Percentiles rank a stretch among this genome's conserved stretches.
Conservation (phyloP, 2,329 filamentous ascomycete genomes). For the Aspergillus tanneri region DNA sequence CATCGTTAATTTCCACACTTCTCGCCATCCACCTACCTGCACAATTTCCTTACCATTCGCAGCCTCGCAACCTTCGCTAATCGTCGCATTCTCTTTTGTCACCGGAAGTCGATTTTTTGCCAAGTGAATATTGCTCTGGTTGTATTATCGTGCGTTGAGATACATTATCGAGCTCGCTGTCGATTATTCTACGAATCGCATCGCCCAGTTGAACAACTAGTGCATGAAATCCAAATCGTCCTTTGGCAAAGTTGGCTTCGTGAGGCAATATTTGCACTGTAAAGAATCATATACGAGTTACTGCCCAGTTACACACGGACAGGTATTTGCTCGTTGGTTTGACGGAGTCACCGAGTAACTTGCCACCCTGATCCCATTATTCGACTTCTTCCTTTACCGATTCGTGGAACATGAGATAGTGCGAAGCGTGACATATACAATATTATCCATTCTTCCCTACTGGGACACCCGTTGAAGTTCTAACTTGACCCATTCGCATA, state of each 20-base stretch:
- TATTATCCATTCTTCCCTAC: neutral
- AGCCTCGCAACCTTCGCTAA: neutral
- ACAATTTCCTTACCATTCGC: constrained; percentile 9
- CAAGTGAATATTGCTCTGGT: neutral
- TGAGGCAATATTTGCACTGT: neutral
- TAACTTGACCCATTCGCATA: neutral
- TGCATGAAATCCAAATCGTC: neutral
- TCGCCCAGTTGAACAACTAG: neutral
- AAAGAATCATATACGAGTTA: neutral
- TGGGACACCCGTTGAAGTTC: constrained; percentile 9
- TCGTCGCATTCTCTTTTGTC: neutral
- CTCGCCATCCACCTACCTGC: constrained; percentile 4
- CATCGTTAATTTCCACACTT: neutral
- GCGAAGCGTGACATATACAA: constrained; percentile 1
- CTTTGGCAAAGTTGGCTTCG: neutral
- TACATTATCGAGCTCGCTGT: neutral
- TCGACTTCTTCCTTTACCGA: constrained; percentile 3
- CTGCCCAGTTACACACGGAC: constrained; percentile 2
- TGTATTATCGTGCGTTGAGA: constrained; percentile 1
- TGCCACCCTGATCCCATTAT: constrained; percentile 1
- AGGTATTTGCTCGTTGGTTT: neutral
- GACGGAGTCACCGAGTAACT: constrained; percentile 4
- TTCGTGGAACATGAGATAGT: constrained; percentile 30
- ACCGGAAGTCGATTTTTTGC: neutral
- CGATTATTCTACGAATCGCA: constrained; percentile 5